Conservation (phyloP, 495 filamentous ascomycete genomes). For the Tetracladium setigerum region DNA sequence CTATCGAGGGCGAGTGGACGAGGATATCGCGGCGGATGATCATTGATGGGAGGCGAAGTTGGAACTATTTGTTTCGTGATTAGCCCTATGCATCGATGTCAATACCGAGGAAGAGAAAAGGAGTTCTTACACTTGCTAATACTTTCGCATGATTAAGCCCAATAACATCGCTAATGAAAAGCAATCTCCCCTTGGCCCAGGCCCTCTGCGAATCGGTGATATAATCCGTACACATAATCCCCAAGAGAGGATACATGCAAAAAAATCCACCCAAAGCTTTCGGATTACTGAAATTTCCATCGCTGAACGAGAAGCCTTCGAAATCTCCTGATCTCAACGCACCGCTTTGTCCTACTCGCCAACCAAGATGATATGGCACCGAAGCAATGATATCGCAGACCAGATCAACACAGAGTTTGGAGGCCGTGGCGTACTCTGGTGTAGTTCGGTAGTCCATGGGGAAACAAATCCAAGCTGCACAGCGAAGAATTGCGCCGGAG, state of each 20-base stretch:
- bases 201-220: constrained; percentile 38
- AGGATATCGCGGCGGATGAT: constrained; percentile 37
- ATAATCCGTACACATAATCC: constrained; percentile 37
- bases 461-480: constrained; percentile 41
- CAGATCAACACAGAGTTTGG: constrained; percentile 30
- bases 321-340: constrained; percentile 8
- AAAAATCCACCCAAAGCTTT: constrained; percentile 43
- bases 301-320: constrained; percentile 29
- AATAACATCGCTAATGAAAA: constrained; percentile 35
- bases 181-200: constrained; percentile 38
- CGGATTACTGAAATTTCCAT: constrained; percentile 19
- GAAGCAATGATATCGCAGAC: constrained; percentile 43
- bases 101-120: neutral
- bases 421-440: constrained; percentile 39
- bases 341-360: constrained; percentile 29
- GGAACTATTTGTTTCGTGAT: constrained; percentile 30
- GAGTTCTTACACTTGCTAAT: constrained; percentile 28
- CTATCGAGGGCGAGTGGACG: constrained; percentile 4
- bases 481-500: constrained; percentile 35
- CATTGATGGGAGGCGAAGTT: constrained; percentile 44
- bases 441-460: constrained; percentile 47
- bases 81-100: constrained; percentile 1
- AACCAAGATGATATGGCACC: constrained; percentile 45
- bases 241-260: constrained; percentile 34
- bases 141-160: constrained; percentile 43